Evolutionary conservation across 1,139 yeast species (phyloP).

Genomic region (Kurtzmaniella natalensis): DNA sequence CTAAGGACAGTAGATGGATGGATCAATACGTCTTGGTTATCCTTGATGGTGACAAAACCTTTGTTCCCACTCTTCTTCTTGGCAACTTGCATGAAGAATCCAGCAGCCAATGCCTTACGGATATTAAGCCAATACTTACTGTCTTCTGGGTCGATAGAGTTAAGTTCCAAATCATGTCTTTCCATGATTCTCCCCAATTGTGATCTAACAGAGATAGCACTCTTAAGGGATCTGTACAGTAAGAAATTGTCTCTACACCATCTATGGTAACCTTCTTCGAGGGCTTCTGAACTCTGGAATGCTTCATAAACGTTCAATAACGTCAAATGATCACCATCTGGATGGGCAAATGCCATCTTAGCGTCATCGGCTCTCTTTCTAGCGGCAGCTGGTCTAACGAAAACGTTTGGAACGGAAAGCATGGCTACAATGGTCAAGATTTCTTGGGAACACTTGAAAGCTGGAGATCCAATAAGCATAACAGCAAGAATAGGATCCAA

Average conservation of each 20-base stretch:
- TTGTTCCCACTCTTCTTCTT: constrained; percentile 70
- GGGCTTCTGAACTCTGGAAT: constrained; percentile 69
- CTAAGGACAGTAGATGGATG: constrained; percentile 92
- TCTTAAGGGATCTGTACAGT: constrained; percentile 73
- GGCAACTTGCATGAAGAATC: constrained; percentile 98
- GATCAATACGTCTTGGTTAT: constrained; percentile 89
- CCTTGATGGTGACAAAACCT: constrained; percentile 85
- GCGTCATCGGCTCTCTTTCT: constrained; percentile 90
- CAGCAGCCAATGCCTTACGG: constrained; percentile 83
- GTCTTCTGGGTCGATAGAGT: constrained; percentile 67
- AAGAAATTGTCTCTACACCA: constrained; percentile 95
- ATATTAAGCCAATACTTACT: constrained; percentile 68
- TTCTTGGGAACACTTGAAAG: constrained; percentile 83
- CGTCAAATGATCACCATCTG: constrained; percentile 94
- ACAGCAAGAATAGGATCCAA: constrained; percentile 95
- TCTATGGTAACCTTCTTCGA: constrained; percentile 52
- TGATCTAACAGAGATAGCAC: constrained; percentile 80
- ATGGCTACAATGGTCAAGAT: constrained; percentile 84
- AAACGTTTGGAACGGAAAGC: constrained; percentile 90
- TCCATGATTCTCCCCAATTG: constrained; percentile 86
- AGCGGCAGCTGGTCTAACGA: constrained; percentile 87
- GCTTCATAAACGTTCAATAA: constrained; percentile 84
- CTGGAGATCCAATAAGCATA: constrained; percentile 83
- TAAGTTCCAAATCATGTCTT: constrained; percentile 67
- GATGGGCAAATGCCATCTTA: constrained; percentile 83